A percentile compares a stretch with the other conserved stretches of the same genome.
phyloP scores from a whole-genome alignment of 768 basidiomycete genomes.

The Lentinula lateritia region DNA sequence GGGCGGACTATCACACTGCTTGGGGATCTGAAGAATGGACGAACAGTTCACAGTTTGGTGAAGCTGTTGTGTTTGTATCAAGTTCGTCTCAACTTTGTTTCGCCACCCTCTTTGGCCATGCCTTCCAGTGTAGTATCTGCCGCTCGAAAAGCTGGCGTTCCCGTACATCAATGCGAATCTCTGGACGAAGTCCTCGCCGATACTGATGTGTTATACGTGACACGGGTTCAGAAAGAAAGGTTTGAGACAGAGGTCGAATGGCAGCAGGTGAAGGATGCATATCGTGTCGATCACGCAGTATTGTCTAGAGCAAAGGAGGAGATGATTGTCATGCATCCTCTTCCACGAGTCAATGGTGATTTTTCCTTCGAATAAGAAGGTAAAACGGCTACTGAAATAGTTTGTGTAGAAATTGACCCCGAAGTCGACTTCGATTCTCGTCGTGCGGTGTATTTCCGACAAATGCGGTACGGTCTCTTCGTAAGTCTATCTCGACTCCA shows the following conservation, averaged over 20 bases:
- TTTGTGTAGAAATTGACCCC: slow-evolving; percentile 83
- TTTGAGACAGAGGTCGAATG: slow-evolving; percentile 81
- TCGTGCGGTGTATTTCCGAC: slow-evolving; percentile 94
- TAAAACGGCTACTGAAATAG: slow-evolving; percentile 9
- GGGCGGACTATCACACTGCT: slow-evolving; percentile 89
- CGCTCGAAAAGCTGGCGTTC: slow-evolving; percentile 78
- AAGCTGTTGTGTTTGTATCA: slow-evolving; percentile 87
- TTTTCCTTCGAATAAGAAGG: not conserved
- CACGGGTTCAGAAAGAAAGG: slow-evolving; percentile 92
- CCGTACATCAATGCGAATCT: slow-evolving; percentile 76
- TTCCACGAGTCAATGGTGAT: slow-evolving; percentile 86
- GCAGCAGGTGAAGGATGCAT: slow-evolving; percentile 87
- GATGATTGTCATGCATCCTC: slow-evolving; percentile 99
- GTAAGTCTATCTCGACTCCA: slow-evolving; percentile 46
- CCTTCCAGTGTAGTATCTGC: slow-evolving; percentile 78
- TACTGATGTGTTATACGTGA: slow-evolving; percentile 96
- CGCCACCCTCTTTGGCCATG: slow-evolving; percentile 84
- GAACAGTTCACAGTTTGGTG: slow-evolving; percentile 95
- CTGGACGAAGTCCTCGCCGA: slow-evolving; percentile 87
- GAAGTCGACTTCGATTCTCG: slow-evolving; percentile 96
- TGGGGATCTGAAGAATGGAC: slow-evolving; percentile 96
- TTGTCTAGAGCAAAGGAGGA: slow-evolving; percentile 91
- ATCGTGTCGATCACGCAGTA: slow-evolving; percentile 91
- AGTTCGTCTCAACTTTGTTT: slow-evolving; percentile 93
- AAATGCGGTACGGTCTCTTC: slow-evolving; percentile 97